Conservation (phyloP, 371 early-diverging fungal genomes). For the Mycotypha africana region DNA sequence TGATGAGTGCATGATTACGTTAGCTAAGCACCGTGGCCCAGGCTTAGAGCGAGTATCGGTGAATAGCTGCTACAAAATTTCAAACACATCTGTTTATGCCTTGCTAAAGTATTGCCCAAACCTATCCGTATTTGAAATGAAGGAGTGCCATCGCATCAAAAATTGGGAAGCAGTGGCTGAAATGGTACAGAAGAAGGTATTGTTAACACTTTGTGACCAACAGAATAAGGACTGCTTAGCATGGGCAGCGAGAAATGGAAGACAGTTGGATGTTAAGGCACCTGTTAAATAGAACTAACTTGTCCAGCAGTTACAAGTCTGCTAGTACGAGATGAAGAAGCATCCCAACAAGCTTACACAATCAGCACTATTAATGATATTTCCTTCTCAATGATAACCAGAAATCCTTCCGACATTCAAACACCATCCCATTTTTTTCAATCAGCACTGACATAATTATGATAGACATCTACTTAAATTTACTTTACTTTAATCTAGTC, state of each 20-base stretch:
- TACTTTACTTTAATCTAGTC: too few species aligned
- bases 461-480: too few species aligned
- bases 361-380: too few species aligned
- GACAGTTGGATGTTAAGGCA: slow-evolving; percentile 20
- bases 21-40: slow-evolving; percentile 34
- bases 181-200: slow-evolving; percentile 28
- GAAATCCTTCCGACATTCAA: too few species aligned
- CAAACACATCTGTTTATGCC: slow-evolving; percentile 43
- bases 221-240: slow-evolving; percentile 29
- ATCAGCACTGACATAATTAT: too few species aligned
- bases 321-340: too few species aligned
- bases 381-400: too few species aligned
- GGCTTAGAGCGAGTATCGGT: slow-evolving; percentile 51
- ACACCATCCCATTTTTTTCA: too few species aligned
- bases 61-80: slow-evolving; percentile 45
- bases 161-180: slow-evolving; percentile 42
- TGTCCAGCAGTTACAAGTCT: too few species aligned
- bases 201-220: slow-evolving; percentile 36
- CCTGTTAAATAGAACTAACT: slow-evolving; percentile 30
- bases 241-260: slow-evolving; percentile 31
- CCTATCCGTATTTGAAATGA: slow-evolving; percentile 55
- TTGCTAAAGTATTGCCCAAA: slow-evolving; percentile 44
- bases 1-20: slow-evolving; percentile 42
- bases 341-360: too few species aligned
- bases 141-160: slow-evolving; percentile 42